These are phyloP conservation scores for Hemileccinum rubropunctum DNA, from an alignment of 768 basidiomycete genomes.

Conservation along the genomic window DNA sequence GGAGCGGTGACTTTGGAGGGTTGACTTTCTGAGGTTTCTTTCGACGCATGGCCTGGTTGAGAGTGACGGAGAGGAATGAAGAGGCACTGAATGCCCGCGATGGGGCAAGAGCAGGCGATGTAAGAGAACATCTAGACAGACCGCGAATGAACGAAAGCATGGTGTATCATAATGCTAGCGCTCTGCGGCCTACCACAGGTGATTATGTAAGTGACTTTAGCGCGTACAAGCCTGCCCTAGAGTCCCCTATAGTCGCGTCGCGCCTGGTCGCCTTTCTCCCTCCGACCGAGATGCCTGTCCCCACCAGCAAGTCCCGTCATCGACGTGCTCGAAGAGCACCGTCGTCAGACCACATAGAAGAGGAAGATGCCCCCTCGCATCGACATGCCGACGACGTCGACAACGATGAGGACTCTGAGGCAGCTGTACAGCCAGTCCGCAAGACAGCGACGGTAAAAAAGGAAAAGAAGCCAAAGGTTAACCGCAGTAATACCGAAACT, in stretches of 20 bases:
- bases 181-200: too few relatives aligned
- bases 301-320: conserved; percentile 37
- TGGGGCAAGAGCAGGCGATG: neutral
- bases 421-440: conserved; percentile 39
- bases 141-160: conserved; percentile 30
- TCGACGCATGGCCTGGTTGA: conserved; percentile 86
- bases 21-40: conserved; percentile 54
- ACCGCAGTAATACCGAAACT: conserved; percentile 16
- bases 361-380: conserved; percentile 44
- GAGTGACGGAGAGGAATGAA: conserved; percentile 56
- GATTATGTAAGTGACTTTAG: conserved; percentile 8
- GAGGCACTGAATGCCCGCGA: conserved; percentile 63
- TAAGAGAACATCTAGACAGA: conserved; percentile 21
- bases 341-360: conserved; percentile 59
- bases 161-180: neutral
- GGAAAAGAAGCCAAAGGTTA: conserved; percentile 31
- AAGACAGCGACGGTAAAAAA: conserved; percentile 26
- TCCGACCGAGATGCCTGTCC: conserved; percentile 29
- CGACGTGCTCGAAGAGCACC: conserved; percentile 42
- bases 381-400: conserved; percentile 42
- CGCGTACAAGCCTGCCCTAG: conserved; percentile 33
- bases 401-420: conserved; percentile 31
- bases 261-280: neutral
- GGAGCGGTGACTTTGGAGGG: conserved; percentile 67
- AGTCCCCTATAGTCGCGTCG: conserved; percentile 23